Evolutionary conservation across 2,329 filamentous ascomycete species (phyloP).

Genomic region (Zopfia rhizophila): DNA sequence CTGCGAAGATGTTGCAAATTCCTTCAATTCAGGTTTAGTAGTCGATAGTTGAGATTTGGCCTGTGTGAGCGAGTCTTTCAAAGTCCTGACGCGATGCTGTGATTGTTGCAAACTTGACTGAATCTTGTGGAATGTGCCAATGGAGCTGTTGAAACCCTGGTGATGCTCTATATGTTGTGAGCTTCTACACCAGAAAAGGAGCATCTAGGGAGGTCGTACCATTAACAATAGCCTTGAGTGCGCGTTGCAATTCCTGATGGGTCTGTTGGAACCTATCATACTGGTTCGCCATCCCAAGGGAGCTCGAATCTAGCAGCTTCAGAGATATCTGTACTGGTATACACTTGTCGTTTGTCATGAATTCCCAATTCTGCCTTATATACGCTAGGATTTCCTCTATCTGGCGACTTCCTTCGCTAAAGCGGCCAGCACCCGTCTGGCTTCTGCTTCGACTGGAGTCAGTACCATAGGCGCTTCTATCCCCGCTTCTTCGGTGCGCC

Average conservation of each 20-base stretch:
- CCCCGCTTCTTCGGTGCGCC: conserved; percentile 54
- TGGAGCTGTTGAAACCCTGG: conserved; percentile 98
- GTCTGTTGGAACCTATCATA: conserved; percentile 86
- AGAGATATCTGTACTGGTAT: conserved; percentile 94
- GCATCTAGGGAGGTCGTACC: conserved; percentile 44
- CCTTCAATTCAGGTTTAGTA: conserved; percentile 90
- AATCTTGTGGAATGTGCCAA: conserved; percentile 98
- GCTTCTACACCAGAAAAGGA: neutral
- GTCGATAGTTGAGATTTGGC: conserved; percentile 84
- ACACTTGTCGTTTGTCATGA: conserved; percentile 88
- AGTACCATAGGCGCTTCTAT: conserved; percentile 35
- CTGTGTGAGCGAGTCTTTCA: conserved; percentile 84
- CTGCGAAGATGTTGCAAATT: conserved; percentile 86
- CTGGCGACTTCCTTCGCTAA: conserved; percentile 53
- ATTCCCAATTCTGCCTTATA: conserved; percentile 89
- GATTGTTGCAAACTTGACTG: conserved; percentile 91
- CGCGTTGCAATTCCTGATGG: conserved; percentile 88
- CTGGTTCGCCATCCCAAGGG: conserved; percentile 88
- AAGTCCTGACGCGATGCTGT: conserved; percentile 81
- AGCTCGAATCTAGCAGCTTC: conserved; percentile 93
- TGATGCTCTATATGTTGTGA: conserved; percentile 75
- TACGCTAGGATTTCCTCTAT: conserved; percentile 75
- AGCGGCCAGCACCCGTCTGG: conserved; percentile 38
- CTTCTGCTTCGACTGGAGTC: conserved; percentile 44
- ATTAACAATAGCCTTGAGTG: conserved; percentile 94